Percentiles rank a stretch among this genome's conserved stretches.
Conservation (phyloP, 805 yeast genomes). For the Isabelozyma heimii region DNA sequence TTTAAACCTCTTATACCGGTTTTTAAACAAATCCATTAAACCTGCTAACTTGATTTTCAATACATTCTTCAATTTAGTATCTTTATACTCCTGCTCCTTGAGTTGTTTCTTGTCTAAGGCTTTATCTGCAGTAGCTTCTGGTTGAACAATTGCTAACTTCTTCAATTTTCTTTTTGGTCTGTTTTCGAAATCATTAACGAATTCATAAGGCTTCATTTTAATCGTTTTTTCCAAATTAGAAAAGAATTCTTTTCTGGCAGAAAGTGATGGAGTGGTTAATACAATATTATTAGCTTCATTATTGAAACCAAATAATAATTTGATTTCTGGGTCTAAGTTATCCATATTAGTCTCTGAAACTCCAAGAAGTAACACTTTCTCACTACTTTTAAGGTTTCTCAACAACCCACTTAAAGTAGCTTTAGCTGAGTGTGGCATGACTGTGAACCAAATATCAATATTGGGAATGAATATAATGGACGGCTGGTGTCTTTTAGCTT, state of each 20-base stretch:
- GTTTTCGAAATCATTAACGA: slow-evolving; percentile 58
- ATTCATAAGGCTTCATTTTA: slow-evolving; percentile 66
- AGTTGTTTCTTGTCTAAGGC: slow-evolving; percentile 40
- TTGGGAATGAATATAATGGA: slow-evolving; percentile 82
- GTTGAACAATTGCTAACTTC: slow-evolving; percentile 30
- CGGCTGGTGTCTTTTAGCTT: slow-evolving; percentile 87
- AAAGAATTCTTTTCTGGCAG: slow-evolving; percentile 60
- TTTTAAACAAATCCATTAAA: slow-evolving; percentile 85
- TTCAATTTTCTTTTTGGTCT: slow-evolving; percentile 50
- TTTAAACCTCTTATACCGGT: slow-evolving; percentile 81
- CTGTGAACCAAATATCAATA: slow-evolving; percentile 69
- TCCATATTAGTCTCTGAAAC: slow-evolving; percentile 52
- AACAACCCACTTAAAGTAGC: slow-evolving; percentile 71
- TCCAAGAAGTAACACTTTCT: slow-evolving; percentile 72
- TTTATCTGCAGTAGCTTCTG: slow-evolving; percentile 23
- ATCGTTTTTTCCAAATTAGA: slow-evolving; percentile 51
- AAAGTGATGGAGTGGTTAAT: slow-evolving; percentile 39
- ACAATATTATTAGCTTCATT: slow-evolving; percentile 43
- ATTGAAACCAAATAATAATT: slow-evolving; percentile 56
- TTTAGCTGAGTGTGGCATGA: slow-evolving; percentile 66
- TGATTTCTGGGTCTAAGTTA: slow-evolving; percentile 46
- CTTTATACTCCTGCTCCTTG: slow-evolving; percentile 57
- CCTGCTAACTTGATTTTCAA: slow-evolving; percentile 83
- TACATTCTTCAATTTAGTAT: slow-evolving; percentile 79
- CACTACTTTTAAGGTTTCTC: slow-evolving; percentile 65